phyloP scores from a whole-genome alignment of 768 basidiomycete genomes.

The Boletus huronensis region DNA sequence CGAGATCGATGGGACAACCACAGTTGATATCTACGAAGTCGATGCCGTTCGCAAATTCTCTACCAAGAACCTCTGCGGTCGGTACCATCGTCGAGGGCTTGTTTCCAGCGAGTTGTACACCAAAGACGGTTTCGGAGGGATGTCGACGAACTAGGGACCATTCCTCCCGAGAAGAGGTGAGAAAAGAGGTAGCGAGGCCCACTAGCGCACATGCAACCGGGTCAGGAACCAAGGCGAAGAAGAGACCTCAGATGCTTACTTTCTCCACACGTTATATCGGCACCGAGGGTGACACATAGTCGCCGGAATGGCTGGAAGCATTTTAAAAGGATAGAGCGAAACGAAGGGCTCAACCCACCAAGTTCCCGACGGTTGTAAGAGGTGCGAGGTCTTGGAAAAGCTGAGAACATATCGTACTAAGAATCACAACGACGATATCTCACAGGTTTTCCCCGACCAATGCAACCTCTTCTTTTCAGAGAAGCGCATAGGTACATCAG shows the following conservation, averaged over 20 bases:
- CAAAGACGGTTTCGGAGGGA: conserved; percentile 82
- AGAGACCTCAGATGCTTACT: conserved; percentile 43
- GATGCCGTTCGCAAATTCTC: conserved; percentile 59
- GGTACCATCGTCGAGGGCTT: conserved; percentile 76
- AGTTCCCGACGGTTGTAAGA: conserved; percentile 91
- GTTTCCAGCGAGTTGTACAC: conserved; percentile 89
- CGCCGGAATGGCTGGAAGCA: conserved; percentile 80
- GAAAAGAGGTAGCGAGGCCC: conserved; percentile 91
- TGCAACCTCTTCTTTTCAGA: conserved; percentile 83
- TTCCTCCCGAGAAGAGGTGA: conserved; percentile 86
- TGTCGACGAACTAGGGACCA: conserved; percentile 92
- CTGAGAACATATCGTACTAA: conserved; percentile 28
- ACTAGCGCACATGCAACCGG: conserved; percentile 41
- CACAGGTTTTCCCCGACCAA: conserved; percentile 87
- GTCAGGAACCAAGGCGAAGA: neutral
- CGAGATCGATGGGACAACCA: conserved; percentile 96
- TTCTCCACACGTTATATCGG: conserved; percentile 94
- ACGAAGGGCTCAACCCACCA: conserved; percentile 44
- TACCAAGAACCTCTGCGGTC: conserved; percentile 76
- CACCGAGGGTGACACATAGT: conserved; percentile 80
- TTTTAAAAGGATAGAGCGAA: neutral
- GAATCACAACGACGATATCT: conserved; percentile 20
- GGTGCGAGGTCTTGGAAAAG: conserved; percentile 58
- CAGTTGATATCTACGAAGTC: conserved; percentile 96
- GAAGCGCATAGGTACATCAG: conserved; percentile 69